Evolutionary conservation across 129 eudicot species (phyloP).

Genomic region (Flaveria trinervia): DNA sequence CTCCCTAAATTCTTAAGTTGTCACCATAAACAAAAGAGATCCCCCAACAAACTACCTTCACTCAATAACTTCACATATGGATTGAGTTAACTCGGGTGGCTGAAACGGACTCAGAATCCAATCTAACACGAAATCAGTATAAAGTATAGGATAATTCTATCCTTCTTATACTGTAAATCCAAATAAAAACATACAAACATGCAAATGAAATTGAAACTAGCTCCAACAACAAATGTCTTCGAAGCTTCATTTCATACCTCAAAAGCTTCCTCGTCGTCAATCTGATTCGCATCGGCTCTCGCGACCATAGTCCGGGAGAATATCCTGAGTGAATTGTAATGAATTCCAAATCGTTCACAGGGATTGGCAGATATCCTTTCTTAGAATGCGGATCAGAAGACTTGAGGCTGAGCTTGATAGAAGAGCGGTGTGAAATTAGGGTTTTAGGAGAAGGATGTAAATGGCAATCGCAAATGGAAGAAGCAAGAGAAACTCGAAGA

Average conservation of each 20-base stretch:
- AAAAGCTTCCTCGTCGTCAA: constrained; percentile 26
- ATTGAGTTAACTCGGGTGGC: neutral
- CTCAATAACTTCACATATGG: neutral
- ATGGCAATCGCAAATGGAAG: constrained; percentile 40
- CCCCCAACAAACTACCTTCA: neutral
- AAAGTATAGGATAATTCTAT: neutral
- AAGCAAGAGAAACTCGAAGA: constrained; percentile 38
- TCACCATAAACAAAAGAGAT: neutral
- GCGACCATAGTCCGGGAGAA: constrained; percentile 33
- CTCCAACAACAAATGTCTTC: neutral
- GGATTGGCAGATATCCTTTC: constrained; percentile 4
- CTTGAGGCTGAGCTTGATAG: constrained; percentile 19
- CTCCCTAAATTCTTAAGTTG: neutral
- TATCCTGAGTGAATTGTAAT: constrained; percentile 6
- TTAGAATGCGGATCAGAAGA: constrained; percentile 10
- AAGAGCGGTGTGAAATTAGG: constrained; percentile 30
- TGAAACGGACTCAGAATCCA: neutral
- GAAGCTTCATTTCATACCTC: constrained; percentile 42
- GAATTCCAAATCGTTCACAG: neutral
- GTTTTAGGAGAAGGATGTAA: constrained; percentile 31
- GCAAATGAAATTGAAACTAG: too few relatives aligned
- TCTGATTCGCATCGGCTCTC: constrained; percentile 54
- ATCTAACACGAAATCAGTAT: neutral
- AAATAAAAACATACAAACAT: too few relatives aligned
- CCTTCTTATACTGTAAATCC: too few relatives aligned